phyloP scores from a whole-genome alignment of 495 filamentous ascomycete genomes.

The Penicillium manginii region DNA sequence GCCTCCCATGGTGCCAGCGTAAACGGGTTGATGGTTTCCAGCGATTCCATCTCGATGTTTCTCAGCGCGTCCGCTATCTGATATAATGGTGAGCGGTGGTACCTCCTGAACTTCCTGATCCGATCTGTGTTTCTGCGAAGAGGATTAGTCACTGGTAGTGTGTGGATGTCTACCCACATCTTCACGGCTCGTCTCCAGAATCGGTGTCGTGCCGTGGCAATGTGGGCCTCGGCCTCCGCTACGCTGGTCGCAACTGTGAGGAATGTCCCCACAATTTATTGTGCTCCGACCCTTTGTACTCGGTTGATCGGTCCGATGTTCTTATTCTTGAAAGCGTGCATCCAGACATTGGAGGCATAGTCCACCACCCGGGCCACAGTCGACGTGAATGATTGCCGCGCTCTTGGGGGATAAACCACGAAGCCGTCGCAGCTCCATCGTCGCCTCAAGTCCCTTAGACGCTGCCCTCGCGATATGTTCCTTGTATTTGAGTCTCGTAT shows the following conservation, averaged over 20 bases:
- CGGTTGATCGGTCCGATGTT: neutral
- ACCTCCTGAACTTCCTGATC: conserved; percentile 4
- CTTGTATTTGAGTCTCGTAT: conserved; percentile 28
- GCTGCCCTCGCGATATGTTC: conserved; percentile 21
- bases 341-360: too few species aligned
- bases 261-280: conserved; percentile 3
- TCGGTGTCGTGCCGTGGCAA: conserved; percentile 3
- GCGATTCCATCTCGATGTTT: conserved; percentile 3
- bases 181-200: conserved; percentile 7
- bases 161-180: conserved; percentile 2
- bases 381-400: conserved; percentile 33
- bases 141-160: conserved; percentile 4
- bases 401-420: conserved; percentile 32
- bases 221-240: conserved; percentile 9
- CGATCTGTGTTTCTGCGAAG: conserved; percentile 5
- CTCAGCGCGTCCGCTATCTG: conserved; percentile 2
- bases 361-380: too few species aligned
- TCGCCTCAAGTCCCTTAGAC: conserved; percentile 33
- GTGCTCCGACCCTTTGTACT: conserved; percentile 2
- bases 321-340: neutral
- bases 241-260: conserved; percentile 1
- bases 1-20: conserved; percentile 17
- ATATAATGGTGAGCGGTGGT: conserved; percentile 2
- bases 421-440: conserved; percentile 36
- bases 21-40: conserved; percentile 7